Evolutionary conservation across 2,329 filamentous ascomycete genomes (phyloP).

Genomic region (Pochonia chlamydosporia): DNA sequence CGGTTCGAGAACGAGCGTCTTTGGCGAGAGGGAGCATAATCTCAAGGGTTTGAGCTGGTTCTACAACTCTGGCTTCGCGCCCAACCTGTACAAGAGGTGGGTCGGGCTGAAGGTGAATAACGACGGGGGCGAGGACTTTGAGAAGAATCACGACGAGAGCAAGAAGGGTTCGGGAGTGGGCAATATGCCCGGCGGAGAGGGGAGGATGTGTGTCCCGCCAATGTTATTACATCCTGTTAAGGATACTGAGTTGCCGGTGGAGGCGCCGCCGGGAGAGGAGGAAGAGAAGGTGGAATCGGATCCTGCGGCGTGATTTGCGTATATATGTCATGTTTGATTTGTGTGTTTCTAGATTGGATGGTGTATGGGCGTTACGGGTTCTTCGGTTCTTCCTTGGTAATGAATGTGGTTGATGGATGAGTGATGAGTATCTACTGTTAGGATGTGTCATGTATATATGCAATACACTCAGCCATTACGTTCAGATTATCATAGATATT

Average conservation of each 20-base stretch:
- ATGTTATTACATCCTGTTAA: conserved; percentile 91
- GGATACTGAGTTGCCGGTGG: conserved; percentile 61
- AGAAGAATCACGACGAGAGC: conserved; percentile 50
- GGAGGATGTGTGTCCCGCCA: conserved; percentile 84
- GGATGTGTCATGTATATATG: too few species aligned
- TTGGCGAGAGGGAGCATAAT: conserved; percentile 84
- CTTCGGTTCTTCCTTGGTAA: too few species aligned
- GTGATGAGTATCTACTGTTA: too few species aligned
- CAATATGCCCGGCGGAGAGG: conserved; percentile 62
- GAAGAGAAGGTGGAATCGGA: conserved; percentile 37
- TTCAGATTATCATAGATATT: too few species aligned
- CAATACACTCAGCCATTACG: too few species aligned
- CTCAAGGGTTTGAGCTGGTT: conserved; percentile 86
- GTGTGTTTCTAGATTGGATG: conserved; percentile 1
- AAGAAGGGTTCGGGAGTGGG: conserved; percentile 43
- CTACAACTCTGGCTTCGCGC: conserved; percentile 78
- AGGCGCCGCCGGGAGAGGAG: conserved; percentile 44
- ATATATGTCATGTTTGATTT: not conserved
- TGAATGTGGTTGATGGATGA: too few species aligned
- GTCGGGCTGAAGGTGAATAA: conserved; percentile 75
- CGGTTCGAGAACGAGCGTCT: conserved; percentile 66
- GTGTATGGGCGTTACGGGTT: conserved; percentile 7
- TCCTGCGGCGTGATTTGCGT: conserved; percentile 28
- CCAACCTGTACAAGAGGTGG: conserved; percentile 80
- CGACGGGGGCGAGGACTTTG: conserved; percentile 71